These are phyloP conservation scores for Pilaira anomala DNA, from an alignment of 192 early-diverging fungal genomes.

Conservation along the genomic window DNA sequence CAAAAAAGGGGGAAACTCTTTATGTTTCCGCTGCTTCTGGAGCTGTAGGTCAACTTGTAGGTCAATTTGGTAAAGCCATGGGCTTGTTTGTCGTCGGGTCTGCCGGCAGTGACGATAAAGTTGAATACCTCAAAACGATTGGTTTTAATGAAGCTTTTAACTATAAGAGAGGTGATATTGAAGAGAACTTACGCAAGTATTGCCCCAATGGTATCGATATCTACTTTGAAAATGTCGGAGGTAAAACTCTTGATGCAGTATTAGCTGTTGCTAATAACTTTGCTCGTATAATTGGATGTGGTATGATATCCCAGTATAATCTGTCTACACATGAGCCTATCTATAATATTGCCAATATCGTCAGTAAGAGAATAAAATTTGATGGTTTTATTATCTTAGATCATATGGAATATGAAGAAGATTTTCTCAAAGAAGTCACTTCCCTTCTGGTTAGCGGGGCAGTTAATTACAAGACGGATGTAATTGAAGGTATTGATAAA, in stretches of 20 bases:
- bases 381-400: slow-evolving; percentile 64
- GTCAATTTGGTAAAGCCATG: slow-evolving; percentile 73
- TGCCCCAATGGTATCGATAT: slow-evolving; percentile 83
- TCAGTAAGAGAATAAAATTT: slow-evolving; percentile 56
- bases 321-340: slow-evolving; percentile 43
- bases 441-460: slow-evolving; percentile 54
- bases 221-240: slow-evolving; percentile 84
- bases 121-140: slow-evolving; percentile 58
- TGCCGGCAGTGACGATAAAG: slow-evolving; percentile 83
- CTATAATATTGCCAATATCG: slow-evolving; percentile 54
- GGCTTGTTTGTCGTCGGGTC: slow-evolving; percentile 80
- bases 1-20: slow-evolving; percentile 82
- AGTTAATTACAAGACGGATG: slow-evolving; percentile 53
- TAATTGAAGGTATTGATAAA: slow-evolving; percentile 63
- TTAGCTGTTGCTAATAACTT: slow-evolving; percentile 57
- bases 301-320: slow-evolving; percentile 73
- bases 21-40: slow-evolving; percentile 81
- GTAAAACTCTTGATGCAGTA: slow-evolving; percentile 71
- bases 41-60: slow-evolving; percentile 61
- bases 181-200: slow-evolving; percentile 51
- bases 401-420: slow-evolving; percentile 42
- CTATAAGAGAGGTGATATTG: slow-evolving; percentile 74
- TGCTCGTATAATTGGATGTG: slow-evolving; percentile 69
- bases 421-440: slow-evolving; percentile 57
- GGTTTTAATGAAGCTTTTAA: slow-evolving; percentile 87